These are phyloP conservation scores for Astragalus membranaceus DNA, from an alignment of 306 rosid species.

Conservation along the genomic window DNA sequence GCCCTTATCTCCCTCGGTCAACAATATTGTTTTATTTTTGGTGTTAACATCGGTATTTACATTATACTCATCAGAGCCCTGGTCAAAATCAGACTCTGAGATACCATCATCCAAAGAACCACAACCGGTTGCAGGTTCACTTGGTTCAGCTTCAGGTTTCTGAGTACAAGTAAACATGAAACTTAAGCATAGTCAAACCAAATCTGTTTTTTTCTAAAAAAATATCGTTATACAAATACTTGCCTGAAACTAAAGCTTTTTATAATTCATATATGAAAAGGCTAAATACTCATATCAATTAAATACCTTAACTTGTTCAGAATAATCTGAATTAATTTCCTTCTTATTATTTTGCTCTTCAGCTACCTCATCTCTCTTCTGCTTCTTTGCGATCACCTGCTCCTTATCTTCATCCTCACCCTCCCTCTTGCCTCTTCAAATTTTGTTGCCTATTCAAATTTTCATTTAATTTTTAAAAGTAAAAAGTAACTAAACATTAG, in stretches of 20 bases:
- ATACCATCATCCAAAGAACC: neutral
- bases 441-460: conserved; percentile 32
- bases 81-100: neutral
- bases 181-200: neutral
- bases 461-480: neutral
- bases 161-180: neutral
- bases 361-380: conserved; percentile 38
- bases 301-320: conserved; percentile 42
- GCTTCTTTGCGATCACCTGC: conserved; percentile 52
- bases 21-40: too few species aligned
- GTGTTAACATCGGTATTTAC: too few species aligned
- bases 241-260: neutral
- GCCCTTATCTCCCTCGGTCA: too few species aligned
- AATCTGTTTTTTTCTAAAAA: too few species aligned
- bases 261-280: neutral
- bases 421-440: conserved; percentile 66
- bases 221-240: neutral
- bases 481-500: neutral
- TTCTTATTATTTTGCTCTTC: conserved; percentile 38
- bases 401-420: conserved; percentile 39
- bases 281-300: neutral
- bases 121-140: neutral
- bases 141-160: neutral
- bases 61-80: conserved; percentile 23
- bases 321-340: conserved; percentile 38